These are phyloP conservation scores for Hirschioporus abietinus DNA, from an alignment of 768 basidiomycete species.

Conservation along the genomic window DNA sequence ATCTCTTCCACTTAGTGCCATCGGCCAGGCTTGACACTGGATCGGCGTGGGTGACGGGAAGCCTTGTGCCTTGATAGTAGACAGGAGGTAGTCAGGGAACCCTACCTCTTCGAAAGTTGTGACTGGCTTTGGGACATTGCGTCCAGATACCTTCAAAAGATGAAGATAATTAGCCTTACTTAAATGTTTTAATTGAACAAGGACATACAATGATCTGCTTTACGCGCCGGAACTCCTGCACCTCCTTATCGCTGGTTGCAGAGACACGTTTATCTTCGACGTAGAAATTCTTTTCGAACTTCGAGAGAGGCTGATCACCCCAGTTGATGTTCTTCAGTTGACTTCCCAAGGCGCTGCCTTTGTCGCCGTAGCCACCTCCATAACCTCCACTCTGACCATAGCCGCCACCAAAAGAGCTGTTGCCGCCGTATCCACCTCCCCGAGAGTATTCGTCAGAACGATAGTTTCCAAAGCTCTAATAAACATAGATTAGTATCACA, in stretches of 20 bases:
- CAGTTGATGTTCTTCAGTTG: slow-evolving; percentile 38
- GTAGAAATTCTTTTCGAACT: slow-evolving; percentile 48
- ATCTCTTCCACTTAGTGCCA: slow-evolving; percentile 42
- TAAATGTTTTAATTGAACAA: not conserved
- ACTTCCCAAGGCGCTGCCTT: slow-evolving; percentile 33
- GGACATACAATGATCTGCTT: slow-evolving; percentile 36
- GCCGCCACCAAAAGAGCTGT: slow-evolving; percentile 21
- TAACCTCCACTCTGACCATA: slow-evolving; percentile 25
- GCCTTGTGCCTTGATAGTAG: slow-evolving; percentile 40
- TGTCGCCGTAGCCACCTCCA: slow-evolving; percentile 25
- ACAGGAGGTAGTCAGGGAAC: slow-evolving; percentile 44
- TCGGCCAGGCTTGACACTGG: slow-evolving; percentile 49
- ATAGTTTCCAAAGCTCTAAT: not conserved
- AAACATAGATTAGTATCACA: not conserved
- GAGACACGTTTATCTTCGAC: slow-evolving; percentile 36
- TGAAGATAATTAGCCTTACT: not conserved
- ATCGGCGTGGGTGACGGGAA: slow-evolving; percentile 41
- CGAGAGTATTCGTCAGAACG: slow-evolving; percentile 3
- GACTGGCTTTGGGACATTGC: slow-evolving; percentile 39
- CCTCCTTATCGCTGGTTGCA: slow-evolving; percentile 35
- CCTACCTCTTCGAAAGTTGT: slow-evolving; percentile 44
- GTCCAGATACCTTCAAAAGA: slow-evolving; percentile 30
- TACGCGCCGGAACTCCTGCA: slow-evolving; percentile 33
- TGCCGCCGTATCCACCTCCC: slow-evolving; percentile 16
- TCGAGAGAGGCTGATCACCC: slow-evolving; percentile 28